phyloP scores from a whole-genome alignment of 2,329 filamentous ascomycete species.

The Colletotrichum chlorophyti region DNA sequence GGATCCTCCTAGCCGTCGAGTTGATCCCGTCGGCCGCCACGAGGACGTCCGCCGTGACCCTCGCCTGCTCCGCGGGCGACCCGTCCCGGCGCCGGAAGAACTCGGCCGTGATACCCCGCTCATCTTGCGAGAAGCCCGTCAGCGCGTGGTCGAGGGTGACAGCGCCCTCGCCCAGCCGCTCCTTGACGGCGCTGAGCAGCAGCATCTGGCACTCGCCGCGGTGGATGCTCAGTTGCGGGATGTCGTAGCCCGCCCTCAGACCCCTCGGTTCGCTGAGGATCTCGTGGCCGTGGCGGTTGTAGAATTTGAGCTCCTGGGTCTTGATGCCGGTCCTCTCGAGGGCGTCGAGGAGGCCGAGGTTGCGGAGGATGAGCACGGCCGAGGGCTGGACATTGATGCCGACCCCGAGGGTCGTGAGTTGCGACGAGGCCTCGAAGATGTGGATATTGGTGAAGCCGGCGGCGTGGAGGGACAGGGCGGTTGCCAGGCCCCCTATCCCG shows the following conservation, averaged over 20 bases:
- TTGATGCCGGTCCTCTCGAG: conserved; percentile 17
- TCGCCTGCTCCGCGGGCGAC: neutral
- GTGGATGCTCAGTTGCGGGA: conserved; percentile 15
- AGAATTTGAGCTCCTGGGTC: conserved; percentile 17
- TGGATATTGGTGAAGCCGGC: conserved; percentile 17
- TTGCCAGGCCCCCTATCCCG: conserved; percentile 16
- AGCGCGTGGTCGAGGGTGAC: conserved; percentile 14
- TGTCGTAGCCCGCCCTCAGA: neutral
- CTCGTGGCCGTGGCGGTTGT: conserved; percentile 12
- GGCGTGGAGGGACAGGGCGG: conserved; percentile 21
- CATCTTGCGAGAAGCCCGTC: conserved; percentile 7
- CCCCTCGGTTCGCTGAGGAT: conserved; percentile 16
- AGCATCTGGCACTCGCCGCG: conserved; percentile 18
- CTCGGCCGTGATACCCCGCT: neutral
- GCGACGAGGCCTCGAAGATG: conserved; percentile 14
- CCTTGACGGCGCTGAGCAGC: conserved; percentile 14
- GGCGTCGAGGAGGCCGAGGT: conserved; percentile 13
- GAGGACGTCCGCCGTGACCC: conserved; percentile 3
- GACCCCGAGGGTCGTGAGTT: conserved; percentile 19
- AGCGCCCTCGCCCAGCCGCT: neutral
- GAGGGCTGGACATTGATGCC: conserved; percentile 18
- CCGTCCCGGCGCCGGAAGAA: conserved; percentile 8
- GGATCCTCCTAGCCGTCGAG: conserved; percentile 3
- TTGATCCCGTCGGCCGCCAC: conserved; percentile 25
- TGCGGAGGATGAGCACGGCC: conserved; percentile 13